These are phyloP conservation scores for Stygiomarasmius scandens DNA, from an alignment of 1,284 basidiomycete species.

Conservation along the genomic window DNA sequence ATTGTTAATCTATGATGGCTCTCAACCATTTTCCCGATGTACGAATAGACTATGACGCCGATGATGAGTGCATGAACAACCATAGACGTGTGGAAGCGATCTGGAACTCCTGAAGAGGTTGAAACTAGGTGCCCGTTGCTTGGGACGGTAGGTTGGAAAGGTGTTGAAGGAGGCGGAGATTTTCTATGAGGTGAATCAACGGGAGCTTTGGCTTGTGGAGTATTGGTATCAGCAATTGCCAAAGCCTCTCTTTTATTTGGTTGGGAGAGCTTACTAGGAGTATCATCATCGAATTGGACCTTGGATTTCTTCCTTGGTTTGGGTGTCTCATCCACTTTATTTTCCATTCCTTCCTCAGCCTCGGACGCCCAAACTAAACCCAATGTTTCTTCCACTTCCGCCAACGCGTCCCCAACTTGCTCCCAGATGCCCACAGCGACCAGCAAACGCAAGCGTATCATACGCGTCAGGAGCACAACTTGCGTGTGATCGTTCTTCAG, in stretches of 20 bases:
- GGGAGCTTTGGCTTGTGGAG: neutral
- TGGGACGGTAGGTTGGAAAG: constrained; percentile 11
- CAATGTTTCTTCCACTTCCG: constrained; percentile 46
- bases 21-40: constrained; percentile 48
- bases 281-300: neutral
- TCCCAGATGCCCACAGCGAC: constrained; percentile 56
- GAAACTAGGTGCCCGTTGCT: constrained; percentile 20
- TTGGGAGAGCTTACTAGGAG: too few relatives aligned
- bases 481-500: constrained; percentile 41
- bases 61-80: constrained; percentile 58
- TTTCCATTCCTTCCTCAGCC: constrained; percentile 5
- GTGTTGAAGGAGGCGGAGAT: neutral
- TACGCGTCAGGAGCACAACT: constrained; percentile 48
- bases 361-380: constrained; percentile 29
- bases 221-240: neutral
- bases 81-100: constrained; percentile 47
- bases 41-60: constrained; percentile 59
- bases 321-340: neutral
- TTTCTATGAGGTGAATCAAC: neutral
- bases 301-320: neutral
- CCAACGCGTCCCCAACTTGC: constrained; percentile 47
- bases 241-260: too few relatives aligned
- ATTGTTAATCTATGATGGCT: constrained; percentile 51
- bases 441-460: constrained; percentile 54
- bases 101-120: constrained; percentile 33